A percentile compares a stretch with the other conserved stretches of the same genome.
phyloP scores from a whole-genome alignment of 176 grass and related monocot species.

The Rhynchospora pubera region DNA sequence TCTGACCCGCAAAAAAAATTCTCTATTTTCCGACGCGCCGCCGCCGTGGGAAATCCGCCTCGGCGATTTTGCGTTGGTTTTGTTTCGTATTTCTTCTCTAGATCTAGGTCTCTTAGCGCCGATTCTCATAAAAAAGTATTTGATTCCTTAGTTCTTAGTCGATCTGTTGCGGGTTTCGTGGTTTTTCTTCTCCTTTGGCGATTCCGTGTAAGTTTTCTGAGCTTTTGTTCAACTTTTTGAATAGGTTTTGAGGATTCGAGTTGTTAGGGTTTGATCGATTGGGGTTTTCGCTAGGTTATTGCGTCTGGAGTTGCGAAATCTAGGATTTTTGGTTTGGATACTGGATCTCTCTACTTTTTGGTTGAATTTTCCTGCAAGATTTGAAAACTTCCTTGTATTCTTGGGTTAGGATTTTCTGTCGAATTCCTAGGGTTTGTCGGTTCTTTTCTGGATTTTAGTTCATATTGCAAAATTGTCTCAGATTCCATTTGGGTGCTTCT shows the following conservation, averaged over 20 bases:
- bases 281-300: not conserved
- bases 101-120: not conserved
- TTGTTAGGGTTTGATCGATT: constrained; percentile 6
- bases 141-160: not conserved
- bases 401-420: not conserved
- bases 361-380: not conserved
- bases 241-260: not conserved
- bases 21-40: not conserved
- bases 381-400: not conserved
- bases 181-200: not conserved
- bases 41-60: not conserved
- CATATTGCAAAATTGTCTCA: not conserved
- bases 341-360: not conserved
- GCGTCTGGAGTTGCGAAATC: not conserved
- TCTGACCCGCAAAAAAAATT: not conserved
- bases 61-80: not conserved
- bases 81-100: not conserved
- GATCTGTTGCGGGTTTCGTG: not conserved
- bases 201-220: not conserved
- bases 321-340: not conserved
- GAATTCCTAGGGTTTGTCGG: not conserved
- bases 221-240: not conserved
- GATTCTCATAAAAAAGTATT: not conserved
- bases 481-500: not conserved
- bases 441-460: not conserved